These are phyloP conservation scores for Chaetomiaceae sp. DNA, from an alignment of 2,329 filamentous ascomycete species.

Conservation along the genomic window DNA sequence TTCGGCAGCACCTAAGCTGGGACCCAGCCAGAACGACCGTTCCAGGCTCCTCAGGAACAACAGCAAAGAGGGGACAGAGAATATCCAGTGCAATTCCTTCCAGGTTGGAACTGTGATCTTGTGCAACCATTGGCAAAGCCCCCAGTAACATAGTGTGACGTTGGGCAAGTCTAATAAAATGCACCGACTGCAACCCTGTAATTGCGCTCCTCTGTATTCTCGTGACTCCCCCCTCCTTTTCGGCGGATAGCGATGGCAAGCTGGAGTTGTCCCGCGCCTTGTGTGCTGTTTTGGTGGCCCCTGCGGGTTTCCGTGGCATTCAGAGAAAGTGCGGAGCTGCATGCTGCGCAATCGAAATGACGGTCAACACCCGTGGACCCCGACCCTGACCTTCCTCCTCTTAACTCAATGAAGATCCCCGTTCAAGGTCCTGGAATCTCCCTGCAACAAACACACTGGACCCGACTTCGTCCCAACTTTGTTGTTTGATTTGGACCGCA, in stretches of 20 bases:
- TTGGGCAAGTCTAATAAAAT: no score
- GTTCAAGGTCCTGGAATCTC: constrained; percentile 10
- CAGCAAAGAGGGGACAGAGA: no score
- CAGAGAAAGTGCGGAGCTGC: constrained; percentile 1
- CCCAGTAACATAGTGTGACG: no score
- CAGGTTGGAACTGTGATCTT: no score
- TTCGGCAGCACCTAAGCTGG: no score
- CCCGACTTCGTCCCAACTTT: background rate
- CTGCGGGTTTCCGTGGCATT: constrained; percentile 23
- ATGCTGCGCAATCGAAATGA: constrained; percentile 9
- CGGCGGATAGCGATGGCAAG: background rate
- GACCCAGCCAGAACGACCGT: no score
- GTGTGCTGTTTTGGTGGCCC: constrained; percentile 15
- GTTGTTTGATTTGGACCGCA: background rate
- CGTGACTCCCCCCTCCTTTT: constrained; percentile 8
- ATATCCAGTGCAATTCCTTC: no score
- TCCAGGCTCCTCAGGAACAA: no score
- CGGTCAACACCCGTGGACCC: background rate
- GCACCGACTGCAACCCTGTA: no score
- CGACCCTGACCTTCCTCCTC: background rate
- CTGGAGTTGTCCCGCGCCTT: background rate
- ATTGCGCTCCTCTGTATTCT: background rate
- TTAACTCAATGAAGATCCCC: background rate
- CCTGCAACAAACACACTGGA: background rate
- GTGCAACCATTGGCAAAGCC: no score